Base-by-base conservation (phyloP, 2,329 filamentous ascomycete genomes). In the Tolypocladium album region DNA sequence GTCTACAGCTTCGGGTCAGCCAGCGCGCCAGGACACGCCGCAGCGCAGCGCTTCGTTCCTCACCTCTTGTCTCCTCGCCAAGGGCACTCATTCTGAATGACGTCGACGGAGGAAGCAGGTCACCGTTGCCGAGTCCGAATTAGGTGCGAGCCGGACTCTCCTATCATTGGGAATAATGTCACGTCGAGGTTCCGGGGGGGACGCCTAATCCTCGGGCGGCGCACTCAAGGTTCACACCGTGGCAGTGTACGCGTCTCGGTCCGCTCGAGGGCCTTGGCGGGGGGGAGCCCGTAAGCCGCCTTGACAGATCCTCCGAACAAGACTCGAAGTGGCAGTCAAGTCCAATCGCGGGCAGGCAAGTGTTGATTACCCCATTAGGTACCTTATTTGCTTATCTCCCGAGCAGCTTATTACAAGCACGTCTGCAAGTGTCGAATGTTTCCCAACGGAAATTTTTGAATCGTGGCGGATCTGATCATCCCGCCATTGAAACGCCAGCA, bases 1-100 rank as follows among this genome's bases (percentile, higher is more conserved):
- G 63, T 69, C 71, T 72, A 50, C 31, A 52, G 62, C 27, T 20
- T 52, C 38, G 20, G 7, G 38, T 22, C 34, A 27, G 36, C 43
- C 20, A 34, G 34, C n/a, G 50, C 50, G 24, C 34, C 36, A 12
- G 12, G 42, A 38, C 38, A 15, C 17, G 31, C 22, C 15, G 20
- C 20, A 13, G 40, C 36, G 36, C 34, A 40, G 43, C 55, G 36
- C 34, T 47, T 39, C 55, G 13, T 42, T 56, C 24, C 61, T 61
- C 58, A 58, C 62, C 61, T 63, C 42, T 63, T n/a, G 56, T 60
- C 59, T 58, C 58, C 60, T 61, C 64, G n/a, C 56, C 57, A 36
- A 56, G 42, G 60, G 57, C 64, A 57, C 61, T 60, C 65, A 66
- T 63, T 52, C 27, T 58, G 60, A 47, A 34, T 40, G 56, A 40